Conservation (phyloP, 768 basidiomycete species). For the Cystoderma amianthinum region DNA sequence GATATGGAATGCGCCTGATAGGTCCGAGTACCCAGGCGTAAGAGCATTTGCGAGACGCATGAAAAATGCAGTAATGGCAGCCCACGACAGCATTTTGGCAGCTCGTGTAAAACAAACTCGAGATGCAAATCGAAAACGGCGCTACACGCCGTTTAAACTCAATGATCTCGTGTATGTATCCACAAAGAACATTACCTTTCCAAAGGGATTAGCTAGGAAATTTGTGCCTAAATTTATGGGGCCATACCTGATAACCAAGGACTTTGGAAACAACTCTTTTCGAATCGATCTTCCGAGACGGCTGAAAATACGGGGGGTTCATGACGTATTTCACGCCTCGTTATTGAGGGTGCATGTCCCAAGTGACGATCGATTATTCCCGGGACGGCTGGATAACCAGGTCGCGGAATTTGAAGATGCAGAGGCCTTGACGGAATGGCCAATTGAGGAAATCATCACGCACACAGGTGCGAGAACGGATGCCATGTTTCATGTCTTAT, state of each 20-base stretch:
- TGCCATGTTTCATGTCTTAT: slow-evolving; percentile 5
- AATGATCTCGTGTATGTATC: slow-evolving; percentile 16
- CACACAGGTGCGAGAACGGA: slow-evolving; percentile 6
- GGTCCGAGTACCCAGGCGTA: slow-evolving; percentile 13
- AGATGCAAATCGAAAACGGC: slow-evolving; percentile 3
- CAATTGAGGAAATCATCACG: slow-evolving; percentile 3
- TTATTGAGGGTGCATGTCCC: slow-evolving; percentile 14
- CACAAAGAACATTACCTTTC: slow-evolving; percentile 16
- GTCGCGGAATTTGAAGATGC: slow-evolving; percentile 8
- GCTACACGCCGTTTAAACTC: slow-evolving; percentile 5
- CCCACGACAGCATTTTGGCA: slow-evolving; percentile 20
- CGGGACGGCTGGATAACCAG: slow-evolving; percentile 12
- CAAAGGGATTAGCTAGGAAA: slow-evolving; percentile 18
- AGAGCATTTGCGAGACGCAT: slow-evolving; percentile 12
- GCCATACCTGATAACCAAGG: too few relatives aligned
- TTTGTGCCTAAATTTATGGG: too few relatives aligned
- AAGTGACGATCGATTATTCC: slow-evolving; percentile 23
- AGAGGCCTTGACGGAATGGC: slow-evolving; percentile 7
- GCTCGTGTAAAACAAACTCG: slow-evolving; percentile 7
- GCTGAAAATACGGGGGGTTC: slow-evolving; percentile 11
- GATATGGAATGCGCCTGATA: slow-evolving; percentile 7
- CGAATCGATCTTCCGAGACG: too few relatives aligned
- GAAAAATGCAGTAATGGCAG: slow-evolving; percentile 11
- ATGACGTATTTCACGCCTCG: slow-evolving; percentile 24
- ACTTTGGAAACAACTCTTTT: too few relatives aligned